Conservation (phyloP, 2,329 filamentous ascomycete genomes). For the Cytospora schulzeri region DNA sequence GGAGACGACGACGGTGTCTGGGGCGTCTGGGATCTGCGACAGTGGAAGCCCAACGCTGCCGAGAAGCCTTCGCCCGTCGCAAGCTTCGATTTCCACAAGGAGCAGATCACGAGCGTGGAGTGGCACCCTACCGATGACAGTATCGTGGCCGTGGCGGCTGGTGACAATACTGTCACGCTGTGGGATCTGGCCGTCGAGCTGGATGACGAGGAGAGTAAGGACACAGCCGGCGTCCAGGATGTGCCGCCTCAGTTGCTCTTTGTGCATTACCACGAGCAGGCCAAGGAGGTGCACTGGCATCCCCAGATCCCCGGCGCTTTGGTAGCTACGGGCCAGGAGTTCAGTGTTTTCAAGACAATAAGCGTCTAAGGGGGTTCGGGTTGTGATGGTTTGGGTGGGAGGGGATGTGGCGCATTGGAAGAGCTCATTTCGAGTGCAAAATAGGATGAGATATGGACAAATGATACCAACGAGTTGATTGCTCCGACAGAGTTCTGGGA, state of each 20-base stretch:
- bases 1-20: conserved; percentile 92
- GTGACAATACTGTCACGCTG: conserved; percentile 89
- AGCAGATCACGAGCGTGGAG: conserved; percentile 93
- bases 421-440: not conserved
- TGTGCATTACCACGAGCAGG: conserved; percentile 92
- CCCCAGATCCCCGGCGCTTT: conserved; percentile 89
- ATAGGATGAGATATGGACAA: conserved; percentile 9
- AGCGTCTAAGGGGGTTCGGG: conserved; percentile 59
- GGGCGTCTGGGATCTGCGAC: conserved; percentile 93
- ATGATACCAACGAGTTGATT: conserved; percentile 2
- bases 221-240: conserved; percentile 82
- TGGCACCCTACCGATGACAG: conserved; percentile 98
- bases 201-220: conserved; percentile 93
- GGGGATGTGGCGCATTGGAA: not conserved
- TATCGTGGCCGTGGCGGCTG: conserved; percentile 88
- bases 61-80: conserved; percentile 79
- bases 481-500: not conserved
- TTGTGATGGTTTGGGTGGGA: not conserved
- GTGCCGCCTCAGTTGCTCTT: conserved; percentile 94
- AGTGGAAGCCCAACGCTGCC: conserved; percentile 75
- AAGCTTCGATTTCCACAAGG: conserved; percentile 91
- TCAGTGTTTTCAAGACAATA: conserved; percentile 84
- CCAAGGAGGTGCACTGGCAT: conserved; percentile 98
- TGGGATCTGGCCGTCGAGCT: conserved; percentile 97
- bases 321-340: conserved; percentile 87